Percentiles rank a stretch among this genome's conserved stretches.
Conservation (phyloP, 371 early-diverging fungal genomes). For the Mortierella sp. region DNA sequence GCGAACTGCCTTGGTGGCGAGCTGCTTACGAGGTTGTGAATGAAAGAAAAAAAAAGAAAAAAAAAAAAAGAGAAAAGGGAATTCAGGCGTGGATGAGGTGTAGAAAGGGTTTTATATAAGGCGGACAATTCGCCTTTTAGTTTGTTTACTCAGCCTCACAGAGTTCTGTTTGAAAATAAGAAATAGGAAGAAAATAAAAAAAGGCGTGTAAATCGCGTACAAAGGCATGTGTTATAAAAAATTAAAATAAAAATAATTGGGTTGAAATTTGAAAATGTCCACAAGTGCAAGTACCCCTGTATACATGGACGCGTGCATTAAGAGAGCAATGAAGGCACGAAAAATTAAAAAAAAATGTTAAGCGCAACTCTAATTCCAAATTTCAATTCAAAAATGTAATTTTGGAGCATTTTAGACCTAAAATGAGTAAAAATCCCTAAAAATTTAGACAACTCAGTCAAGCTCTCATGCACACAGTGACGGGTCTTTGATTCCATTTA, state of each 20-base stretch:
- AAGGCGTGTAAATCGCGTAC: too few relatives aligned
- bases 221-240: too few relatives aligned
- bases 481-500: background rate
- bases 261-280: background rate
- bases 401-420: background rate
- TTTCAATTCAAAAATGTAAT: background rate
- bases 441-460: background rate
- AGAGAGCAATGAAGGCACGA: background rate
- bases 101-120: background rate
- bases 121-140: background rate
- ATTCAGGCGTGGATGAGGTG: background rate
- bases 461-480: background rate
- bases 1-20: constrained; percentile 90
- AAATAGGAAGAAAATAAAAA: too few relatives aligned
- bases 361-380: background rate
- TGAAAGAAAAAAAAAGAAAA: too few relatives aligned
- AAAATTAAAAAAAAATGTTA: background rate
- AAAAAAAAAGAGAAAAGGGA: background rate
- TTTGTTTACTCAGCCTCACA: background rate
- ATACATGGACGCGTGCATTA: background rate
- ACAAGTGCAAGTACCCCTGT: background rate
- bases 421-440: background rate
- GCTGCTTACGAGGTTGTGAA: constrained; percentile 67
- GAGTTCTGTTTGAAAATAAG: background rate
- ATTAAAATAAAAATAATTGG: too few relatives aligned